Evolutionary conservation across 192 early-diverging fungal species (phyloP).

Genomic region (Rhizophagus clarus): DNA sequence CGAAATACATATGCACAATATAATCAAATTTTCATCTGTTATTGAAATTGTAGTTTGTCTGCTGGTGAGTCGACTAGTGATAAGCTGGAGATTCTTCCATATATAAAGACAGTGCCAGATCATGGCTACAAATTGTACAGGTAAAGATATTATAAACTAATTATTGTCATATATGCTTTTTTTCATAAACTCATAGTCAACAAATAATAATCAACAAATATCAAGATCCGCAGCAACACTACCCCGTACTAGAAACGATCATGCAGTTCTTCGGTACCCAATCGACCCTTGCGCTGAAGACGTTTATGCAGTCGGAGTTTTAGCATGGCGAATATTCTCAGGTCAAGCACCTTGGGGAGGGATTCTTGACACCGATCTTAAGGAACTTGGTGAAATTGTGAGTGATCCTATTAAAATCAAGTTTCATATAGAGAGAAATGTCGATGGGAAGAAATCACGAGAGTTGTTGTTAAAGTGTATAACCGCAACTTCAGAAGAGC

Average conservation of each 20-base stretch:
- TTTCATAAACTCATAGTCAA: not conserved
- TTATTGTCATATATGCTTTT: not conserved
- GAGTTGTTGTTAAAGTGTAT: slow-evolving; percentile 49
- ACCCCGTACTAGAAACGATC: slow-evolving; percentile 53
- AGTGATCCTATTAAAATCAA: slow-evolving; percentile 50
- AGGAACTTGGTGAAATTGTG: slow-evolving; percentile 52
- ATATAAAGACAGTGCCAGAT: slow-evolving; percentile 55
- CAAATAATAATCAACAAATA: not conserved
- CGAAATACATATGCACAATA: not conserved
- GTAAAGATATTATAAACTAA: slow-evolving; percentile 35
- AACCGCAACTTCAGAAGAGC: slow-evolving; percentile 44
- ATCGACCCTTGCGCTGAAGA: slow-evolving; percentile 59
- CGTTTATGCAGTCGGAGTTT: slow-evolving; percentile 57
- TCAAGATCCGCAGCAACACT: slow-evolving; percentile 60
- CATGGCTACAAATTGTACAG: slow-evolving; percentile 62
- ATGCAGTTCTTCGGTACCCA: slow-evolving; percentile 39
- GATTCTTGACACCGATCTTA: slow-evolving; percentile 61
- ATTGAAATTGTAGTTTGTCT: slow-evolving; percentile 29
- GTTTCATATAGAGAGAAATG: slow-evolving; percentile 49
- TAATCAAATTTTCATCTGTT: not conserved
- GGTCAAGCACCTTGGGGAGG: slow-evolving; percentile 64
- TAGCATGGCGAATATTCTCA: slow-evolving; percentile 63
- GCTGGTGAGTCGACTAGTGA: slow-evolving; percentile 38
- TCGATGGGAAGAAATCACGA: slow-evolving; percentile 45
- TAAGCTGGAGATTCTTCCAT: slow-evolving; percentile 48